Conservation (phyloP, 768 basidiomycete species). For the Crassisporium funariophilum region DNA sequence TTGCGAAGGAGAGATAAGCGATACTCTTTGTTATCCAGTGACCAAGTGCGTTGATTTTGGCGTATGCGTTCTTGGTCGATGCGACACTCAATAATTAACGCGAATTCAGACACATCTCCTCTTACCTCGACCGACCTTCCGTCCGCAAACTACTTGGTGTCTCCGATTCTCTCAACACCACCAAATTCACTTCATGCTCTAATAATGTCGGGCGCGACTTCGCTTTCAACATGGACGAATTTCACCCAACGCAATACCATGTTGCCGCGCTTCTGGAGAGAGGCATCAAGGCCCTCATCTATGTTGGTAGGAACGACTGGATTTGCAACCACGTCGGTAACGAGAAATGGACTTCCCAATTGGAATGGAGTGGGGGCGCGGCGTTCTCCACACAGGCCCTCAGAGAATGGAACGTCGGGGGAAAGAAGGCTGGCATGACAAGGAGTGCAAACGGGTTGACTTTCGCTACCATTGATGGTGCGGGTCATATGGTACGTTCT, state of each 20-base stretch:
- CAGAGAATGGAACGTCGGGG: conserved; percentile 61
- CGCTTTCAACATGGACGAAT: conserved; percentile 39
- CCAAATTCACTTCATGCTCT: conserved; percentile 37
- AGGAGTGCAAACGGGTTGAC: conserved; percentile 53
- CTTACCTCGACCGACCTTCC: conserved; percentile 62
- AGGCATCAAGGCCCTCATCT: conserved; percentile 67
- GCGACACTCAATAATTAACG: neutral
- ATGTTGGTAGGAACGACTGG: conserved; percentile 70
- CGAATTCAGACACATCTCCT: conserved; percentile 48
- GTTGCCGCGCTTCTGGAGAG: conserved; percentile 71
- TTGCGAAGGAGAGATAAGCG: conserved; percentile 51
- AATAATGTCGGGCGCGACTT: conserved; percentile 52
- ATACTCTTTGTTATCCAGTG: conserved; percentile 61
- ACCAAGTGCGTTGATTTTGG: conserved; percentile 30
- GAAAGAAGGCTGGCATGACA: conserved; percentile 41
- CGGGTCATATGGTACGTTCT: conserved; percentile 69
- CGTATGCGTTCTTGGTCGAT: neutral
- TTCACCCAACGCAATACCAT: conserved; percentile 53
- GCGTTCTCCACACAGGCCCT: conserved; percentile 43
- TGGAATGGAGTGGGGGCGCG: conserved; percentile 71
- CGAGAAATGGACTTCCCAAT: conserved; percentile 64
- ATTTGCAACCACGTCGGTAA: conserved; percentile 80
- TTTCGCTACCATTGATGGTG: conserved; percentile 63
- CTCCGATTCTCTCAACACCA: conserved; percentile 41
- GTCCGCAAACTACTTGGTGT: conserved; percentile 65